Evolutionary conservation across 169 alveolate genomes (phyloP).

Genomic region (Cryptosporidium sp.): DNA sequence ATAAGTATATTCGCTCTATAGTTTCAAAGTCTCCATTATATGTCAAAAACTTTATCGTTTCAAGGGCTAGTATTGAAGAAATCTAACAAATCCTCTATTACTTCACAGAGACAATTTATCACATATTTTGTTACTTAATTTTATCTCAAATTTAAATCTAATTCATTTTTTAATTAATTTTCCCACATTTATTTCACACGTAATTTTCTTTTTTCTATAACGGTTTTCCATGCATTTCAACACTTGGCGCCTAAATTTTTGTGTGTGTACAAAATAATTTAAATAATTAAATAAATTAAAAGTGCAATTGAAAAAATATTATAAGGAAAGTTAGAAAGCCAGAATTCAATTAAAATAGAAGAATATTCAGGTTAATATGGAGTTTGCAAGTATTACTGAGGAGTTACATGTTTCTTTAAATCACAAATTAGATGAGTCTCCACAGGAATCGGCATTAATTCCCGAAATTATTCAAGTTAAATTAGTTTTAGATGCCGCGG

Average conservation of each 20-base stretch:
- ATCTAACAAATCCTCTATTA: neutral
- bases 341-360: neutral
- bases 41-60: slow-evolving; percentile 13
- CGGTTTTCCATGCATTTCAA: neutral
- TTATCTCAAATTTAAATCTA: neutral
- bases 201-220: no score
- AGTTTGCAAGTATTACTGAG: slow-evolving; percentile 1
- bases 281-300: neutral
- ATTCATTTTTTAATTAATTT: neutral
- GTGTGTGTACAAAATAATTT: neutral
- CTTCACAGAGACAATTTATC: neutral
- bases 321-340: neutral
- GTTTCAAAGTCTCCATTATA: slow-evolving; percentile 18
- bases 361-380: neutral
- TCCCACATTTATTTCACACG: neutral
- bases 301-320: neutral
- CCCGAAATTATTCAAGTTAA: neutral
- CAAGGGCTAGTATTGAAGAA: slow-evolving; percentile 28
- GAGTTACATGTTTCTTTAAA: neutral
- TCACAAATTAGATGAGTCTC: neutral
- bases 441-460: neutral
- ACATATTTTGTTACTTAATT: no score
- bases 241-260: neutral
- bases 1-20: slow-evolving; percentile 6
- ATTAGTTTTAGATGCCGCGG: slow-evolving; percentile 53